These are phyloP conservation scores for Diplodia seriata DNA, from an alignment of 2,329 filamentous ascomycete species.

Conservation along the genomic window DNA sequence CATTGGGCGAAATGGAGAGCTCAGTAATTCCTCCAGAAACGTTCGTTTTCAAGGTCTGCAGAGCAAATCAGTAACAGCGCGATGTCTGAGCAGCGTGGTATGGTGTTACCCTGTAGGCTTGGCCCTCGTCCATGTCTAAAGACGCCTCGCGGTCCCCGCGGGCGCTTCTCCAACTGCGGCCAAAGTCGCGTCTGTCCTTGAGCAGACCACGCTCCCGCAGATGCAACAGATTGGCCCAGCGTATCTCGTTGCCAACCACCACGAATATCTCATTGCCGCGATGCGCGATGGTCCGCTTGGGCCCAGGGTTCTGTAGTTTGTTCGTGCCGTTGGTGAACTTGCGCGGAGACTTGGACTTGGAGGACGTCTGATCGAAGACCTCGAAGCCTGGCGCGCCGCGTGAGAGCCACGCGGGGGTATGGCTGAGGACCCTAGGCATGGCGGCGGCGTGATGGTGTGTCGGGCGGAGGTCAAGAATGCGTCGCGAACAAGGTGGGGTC, in stretches of 20 bases:
- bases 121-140: constrained; percentile 23
- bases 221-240: constrained; percentile 85
- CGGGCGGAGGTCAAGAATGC: constrained; percentile 4
- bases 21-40: constrained; percentile 84
- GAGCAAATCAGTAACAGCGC: neutral
- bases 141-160: constrained; percentile 12
- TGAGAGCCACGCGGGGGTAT: constrained; percentile 86
- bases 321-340: constrained; percentile 39
- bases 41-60: constrained; percentile 75
- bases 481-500: constrained; percentile 3
- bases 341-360: constrained; percentile 51
- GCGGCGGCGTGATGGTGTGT: constrained; percentile 15
- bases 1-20: constrained; percentile 81
- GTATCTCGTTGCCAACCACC: constrained; percentile 85
- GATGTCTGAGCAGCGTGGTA: neutral
- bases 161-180: constrained; percentile 20
- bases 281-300: constrained; percentile 72
- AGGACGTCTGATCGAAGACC: constrained; percentile 68
- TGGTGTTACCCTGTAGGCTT: constrained; percentile 33
- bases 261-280: constrained; percentile 89
- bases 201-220: constrained; percentile 66
- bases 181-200: constrained; percentile 18
- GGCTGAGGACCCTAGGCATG: constrained; percentile 87
- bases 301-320: constrained; percentile 46
- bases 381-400: constrained; percentile 77